Evolutionary conservation across 805 yeast genomes (phyloP).

Genomic region (Ogataea methanolica): DNA sequence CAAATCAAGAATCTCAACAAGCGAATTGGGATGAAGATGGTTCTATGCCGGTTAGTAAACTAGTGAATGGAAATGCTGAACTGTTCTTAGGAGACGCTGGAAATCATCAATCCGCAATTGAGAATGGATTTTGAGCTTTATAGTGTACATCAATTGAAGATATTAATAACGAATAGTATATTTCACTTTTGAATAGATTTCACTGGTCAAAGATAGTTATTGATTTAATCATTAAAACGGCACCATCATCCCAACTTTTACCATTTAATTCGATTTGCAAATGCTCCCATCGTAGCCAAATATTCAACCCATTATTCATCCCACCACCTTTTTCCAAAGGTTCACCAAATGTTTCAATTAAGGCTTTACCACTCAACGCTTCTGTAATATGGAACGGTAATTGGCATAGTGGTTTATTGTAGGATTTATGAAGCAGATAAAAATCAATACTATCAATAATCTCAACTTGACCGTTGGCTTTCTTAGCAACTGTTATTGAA

Average conservation of each 20-base stretch:
- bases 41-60: not conserved
- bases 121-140: not conserved
- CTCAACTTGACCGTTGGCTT: slow-evolving; percentile 4
- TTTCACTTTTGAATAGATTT: not conserved
- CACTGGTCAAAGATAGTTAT: slow-evolving; percentile 24
- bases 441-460: slow-evolving; percentile 33
- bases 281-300: slow-evolving; percentile 36
- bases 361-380: slow-evolving; percentile 16
- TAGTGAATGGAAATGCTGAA: not conserved
- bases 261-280: slow-evolving; percentile 33
- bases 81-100: not conserved
- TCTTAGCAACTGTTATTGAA: slow-evolving; percentile 9
- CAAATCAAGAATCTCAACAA: not conserved
- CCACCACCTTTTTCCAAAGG: slow-evolving; percentile 42
- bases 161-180: no score
- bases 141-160: no score
- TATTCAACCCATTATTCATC: slow-evolving; percentile 24
- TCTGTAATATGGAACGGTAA: slow-evolving; percentile 8
- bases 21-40: not conserved
- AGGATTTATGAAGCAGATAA: slow-evolving; percentile 21
- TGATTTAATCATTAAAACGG: slow-evolving; percentile 24
- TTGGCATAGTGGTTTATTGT: slow-evolving; percentile 5
- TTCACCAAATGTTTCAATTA: slow-evolving; percentile 34
- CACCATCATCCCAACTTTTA: slow-evolving; percentile 33
- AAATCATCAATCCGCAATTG: not conserved